Evolutionary conservation across 2,329 filamentous ascomycete genomes (phyloP).

Genomic region (Botrytis paeoniae): DNA sequence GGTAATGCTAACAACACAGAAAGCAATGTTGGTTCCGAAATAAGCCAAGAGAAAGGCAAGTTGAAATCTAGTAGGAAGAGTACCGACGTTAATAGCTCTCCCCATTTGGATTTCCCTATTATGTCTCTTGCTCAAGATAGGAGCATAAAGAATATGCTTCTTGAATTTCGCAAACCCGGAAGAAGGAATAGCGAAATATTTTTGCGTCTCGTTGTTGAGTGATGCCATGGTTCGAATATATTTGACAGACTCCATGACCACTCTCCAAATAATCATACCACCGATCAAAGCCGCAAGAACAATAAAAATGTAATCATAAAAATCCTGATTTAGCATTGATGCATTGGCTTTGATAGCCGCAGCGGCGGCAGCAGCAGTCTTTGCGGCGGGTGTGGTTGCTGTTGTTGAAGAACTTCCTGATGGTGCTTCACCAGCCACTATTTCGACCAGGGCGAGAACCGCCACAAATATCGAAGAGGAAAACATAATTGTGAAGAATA

Average conservation of each 20-base stretch:
- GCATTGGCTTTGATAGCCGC: slow-evolving; percentile 28
- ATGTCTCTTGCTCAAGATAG: slow-evolving; percentile 70
- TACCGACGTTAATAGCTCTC: slow-evolving; percentile 67
- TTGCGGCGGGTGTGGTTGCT: background rate
- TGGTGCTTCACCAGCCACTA: slow-evolving; percentile 23
- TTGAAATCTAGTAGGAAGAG: slow-evolving; percentile 76
- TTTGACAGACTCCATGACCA: slow-evolving; percentile 56
- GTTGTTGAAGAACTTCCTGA: slow-evolving; percentile 21
- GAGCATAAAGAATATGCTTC: slow-evolving; percentile 66
- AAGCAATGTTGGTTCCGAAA: slow-evolving; percentile 70
- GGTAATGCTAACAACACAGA: slow-evolving; percentile 67
- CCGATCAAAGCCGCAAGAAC: slow-evolving; percentile 62
- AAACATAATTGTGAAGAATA: slow-evolving; percentile 25
- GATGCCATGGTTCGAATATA: slow-evolving; percentile 73
- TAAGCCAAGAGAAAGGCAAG: slow-evolving; percentile 66
- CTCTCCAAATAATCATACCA: slow-evolving; percentile 65
- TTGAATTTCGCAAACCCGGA: slow-evolving; percentile 58
- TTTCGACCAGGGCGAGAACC: slow-evolving; percentile 27
- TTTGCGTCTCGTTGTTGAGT: slow-evolving; percentile 74
- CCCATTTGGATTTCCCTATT: slow-evolving; percentile 71
- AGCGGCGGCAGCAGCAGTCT: slow-evolving; percentile 24
- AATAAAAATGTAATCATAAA: slow-evolving; percentile 60
- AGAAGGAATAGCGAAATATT: slow-evolving; percentile 67
- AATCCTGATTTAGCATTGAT: slow-evolving; percentile 46
- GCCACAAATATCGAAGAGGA: slow-evolving; percentile 26